Conservation (phyloP, 192 early-diverging fungal species). For the Martensiomyces pterosporus region DNA sequence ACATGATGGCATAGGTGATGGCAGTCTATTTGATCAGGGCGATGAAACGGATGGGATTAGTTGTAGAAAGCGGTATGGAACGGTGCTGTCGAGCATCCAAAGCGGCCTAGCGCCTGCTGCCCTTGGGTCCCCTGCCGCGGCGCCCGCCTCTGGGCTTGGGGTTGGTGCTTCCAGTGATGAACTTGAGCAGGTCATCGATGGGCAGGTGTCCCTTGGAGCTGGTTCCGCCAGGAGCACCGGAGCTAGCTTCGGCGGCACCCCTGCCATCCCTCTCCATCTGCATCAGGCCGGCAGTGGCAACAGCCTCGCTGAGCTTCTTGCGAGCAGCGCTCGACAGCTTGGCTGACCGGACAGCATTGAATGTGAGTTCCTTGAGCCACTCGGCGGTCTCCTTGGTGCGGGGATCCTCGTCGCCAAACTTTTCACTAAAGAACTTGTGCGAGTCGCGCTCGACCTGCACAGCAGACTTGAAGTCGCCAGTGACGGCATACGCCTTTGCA, state of each 20-base stretch:
- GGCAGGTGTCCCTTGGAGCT: constrained; percentile 65
- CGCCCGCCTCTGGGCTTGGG: constrained; percentile 35
- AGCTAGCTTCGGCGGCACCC: constrained; percentile 21
- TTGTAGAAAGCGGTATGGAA: too few relatives aligned
- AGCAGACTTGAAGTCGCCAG: constrained; percentile 73
- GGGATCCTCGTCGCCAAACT: constrained; percentile 67
- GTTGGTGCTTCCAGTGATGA: constrained; percentile 50
- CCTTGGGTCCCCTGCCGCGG: constrained; percentile 33
- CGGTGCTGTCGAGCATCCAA: too few relatives aligned
- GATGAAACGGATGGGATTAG: too few relatives aligned
- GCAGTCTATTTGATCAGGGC: too few relatives aligned
- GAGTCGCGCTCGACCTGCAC: constrained; percentile 67
- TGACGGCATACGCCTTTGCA: constrained; percentile 67
- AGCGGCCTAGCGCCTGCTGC: constrained; percentile 19
- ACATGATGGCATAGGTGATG: too few relatives aligned
- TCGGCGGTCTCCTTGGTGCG: constrained; percentile 65
- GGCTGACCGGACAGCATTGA: constrained; percentile 54
- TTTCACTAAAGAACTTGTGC: constrained; percentile 56
- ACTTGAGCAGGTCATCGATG: constrained; percentile 75
- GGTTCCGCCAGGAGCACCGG: constrained; percentile 27
- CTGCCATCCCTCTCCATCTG: constrained; percentile 36
- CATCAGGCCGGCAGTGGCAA: constrained; percentile 21
- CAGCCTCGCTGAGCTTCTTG: constrained; percentile 28
- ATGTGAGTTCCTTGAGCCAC: constrained; percentile 64
- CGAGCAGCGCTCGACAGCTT: constrained; percentile 37